Conservation (phyloP, 306 rosid genomes). For the Malus fusca region DNA sequence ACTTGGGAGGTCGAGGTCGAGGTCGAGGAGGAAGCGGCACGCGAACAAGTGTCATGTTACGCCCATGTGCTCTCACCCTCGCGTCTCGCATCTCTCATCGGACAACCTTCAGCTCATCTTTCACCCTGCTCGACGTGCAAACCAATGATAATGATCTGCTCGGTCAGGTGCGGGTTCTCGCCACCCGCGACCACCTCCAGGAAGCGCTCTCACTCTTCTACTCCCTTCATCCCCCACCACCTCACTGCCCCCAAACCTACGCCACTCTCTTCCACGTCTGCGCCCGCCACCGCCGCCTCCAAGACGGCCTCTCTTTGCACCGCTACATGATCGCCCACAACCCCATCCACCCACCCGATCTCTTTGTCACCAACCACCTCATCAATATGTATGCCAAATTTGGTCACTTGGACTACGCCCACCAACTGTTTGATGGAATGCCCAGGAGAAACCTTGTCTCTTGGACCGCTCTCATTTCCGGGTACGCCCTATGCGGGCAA, state of each 20-base stretch:
- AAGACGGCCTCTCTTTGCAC: slow-evolving; percentile 60
- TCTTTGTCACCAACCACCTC: slow-evolving; percentile 63
- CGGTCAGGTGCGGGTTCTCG: slow-evolving; percentile 25
- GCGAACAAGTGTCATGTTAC: too few species aligned
- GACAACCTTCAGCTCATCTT: too few species aligned
- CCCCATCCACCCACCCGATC: slow-evolving; percentile 28
- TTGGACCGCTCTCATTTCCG: slow-evolving; percentile 81
- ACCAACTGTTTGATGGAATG: slow-evolving; percentile 58
- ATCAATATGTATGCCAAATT: slow-evolving; percentile 72
- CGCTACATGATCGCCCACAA: slow-evolving; percentile 39
- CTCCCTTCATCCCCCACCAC: slow-evolving; percentile 6
- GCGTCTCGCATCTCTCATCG: too few species aligned
- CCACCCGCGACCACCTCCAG: slow-evolving; percentile 38
- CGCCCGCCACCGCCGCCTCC: slow-evolving; percentile 44
- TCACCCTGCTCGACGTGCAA: neutral
- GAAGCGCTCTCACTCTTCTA: slow-evolving; percentile 55
- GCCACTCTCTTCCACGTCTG: slow-evolving; percentile 67
- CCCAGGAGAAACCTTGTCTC: slow-evolving; percentile 56
- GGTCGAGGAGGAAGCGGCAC: too few species aligned
- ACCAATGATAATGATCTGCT: slow-evolving; percentile 11
- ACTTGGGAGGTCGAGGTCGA: too few species aligned
- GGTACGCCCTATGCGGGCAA: slow-evolving; percentile 44
- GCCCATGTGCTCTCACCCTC: too few species aligned
- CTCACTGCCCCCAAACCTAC: slow-evolving; percentile 46
- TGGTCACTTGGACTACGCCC: slow-evolving; percentile 43